Evolutionary conservation across 2,329 filamentous ascomycete species (phyloP), one percentile per base, ranked within the genome.

Genomic region (Paraconiothyrium brasiliense): DNA sequence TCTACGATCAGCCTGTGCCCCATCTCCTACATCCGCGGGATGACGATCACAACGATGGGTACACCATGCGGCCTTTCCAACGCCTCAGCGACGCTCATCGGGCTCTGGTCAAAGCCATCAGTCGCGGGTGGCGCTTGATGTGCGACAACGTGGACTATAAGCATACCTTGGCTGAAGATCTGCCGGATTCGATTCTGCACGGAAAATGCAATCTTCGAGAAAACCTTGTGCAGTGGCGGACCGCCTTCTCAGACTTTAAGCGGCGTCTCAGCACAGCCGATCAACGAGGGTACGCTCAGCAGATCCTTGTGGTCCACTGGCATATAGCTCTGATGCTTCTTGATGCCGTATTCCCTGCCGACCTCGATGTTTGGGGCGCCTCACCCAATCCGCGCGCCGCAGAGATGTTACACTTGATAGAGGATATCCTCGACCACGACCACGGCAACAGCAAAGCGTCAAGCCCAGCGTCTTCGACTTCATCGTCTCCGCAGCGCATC

Each of bases 271-370:
- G 27, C 8, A 20, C 41, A 11, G 10, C 9, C 14, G 20, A 47
- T 14, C 14, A 9, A 43, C 27, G 7, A 49, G 47, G 6, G 3
- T 35, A 43, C 35, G 58, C 52, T 20, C 41, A 24, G 4, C 54
- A 57, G 9, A 54, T 48, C 32, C 54, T 58, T n/a, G 30, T 61
- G 47, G 7, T 61, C 10, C 48, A 61, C 22, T 55, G 35, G 39
- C 54, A 54, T 14, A 39, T 54, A 8, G 37, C 47, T 3, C 14
- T 14, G 30, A 57, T 61, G 54, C 48, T 61, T 9, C 54, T 61
- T 22, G 59, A 61, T 30, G 59, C 47, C 41, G 34, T 54, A 2
- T 54, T 52, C 47, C 59, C 59, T 14, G 16, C 30, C 41, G 37
- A 61, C 30, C 14, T 13, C 20, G 24, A 8, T 16, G 48, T 57